A percentile compares a stretch with the other conserved stretches of the same genome.
Conservation (phyloP, 2,329 filamentous ascomycete species). For the Pyrenochaeta sp. region DNA sequence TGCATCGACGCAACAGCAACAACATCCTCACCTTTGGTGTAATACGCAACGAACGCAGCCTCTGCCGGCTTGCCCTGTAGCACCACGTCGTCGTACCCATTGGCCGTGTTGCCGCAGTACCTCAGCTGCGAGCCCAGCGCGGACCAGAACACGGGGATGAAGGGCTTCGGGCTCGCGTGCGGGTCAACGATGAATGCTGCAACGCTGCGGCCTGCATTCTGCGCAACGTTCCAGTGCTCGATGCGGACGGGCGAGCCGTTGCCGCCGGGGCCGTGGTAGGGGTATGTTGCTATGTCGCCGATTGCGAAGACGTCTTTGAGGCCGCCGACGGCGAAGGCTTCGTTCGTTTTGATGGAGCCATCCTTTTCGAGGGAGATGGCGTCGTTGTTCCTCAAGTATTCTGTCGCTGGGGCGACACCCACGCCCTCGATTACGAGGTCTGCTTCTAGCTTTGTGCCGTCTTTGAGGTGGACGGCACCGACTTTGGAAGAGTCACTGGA, state of each 20-base stretch:
- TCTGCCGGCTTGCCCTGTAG: conserved; percentile 74
- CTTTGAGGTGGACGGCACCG: conserved; percentile 81
- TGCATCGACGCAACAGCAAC: conserved; percentile 93
- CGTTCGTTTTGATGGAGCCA: conserved; percentile 83
- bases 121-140: conserved; percentile 87
- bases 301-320: conserved; percentile 88
- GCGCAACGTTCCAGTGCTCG: conserved; percentile 98
- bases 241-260: conserved; percentile 78
- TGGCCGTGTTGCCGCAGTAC: conserved; percentile 87
- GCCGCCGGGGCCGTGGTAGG: conserved; percentile 89
- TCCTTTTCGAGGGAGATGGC: conserved; percentile 77
- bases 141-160: conserved; percentile 97
- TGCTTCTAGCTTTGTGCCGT: conserved; percentile 82
- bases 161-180: conserved; percentile 68
- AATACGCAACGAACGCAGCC: conserved; percentile 87
- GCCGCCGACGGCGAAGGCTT: conserved; percentile 77
- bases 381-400: conserved; percentile 77
- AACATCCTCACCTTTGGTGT: conserved; percentile 82
- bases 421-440: conserved; percentile 93
- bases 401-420: conserved; percentile 84
- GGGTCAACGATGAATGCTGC: conserved; percentile 78
- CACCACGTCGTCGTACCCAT: conserved; percentile 86
- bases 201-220: conserved; percentile 84
- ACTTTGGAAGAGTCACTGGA: conserved; percentile 72
- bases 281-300: conserved; percentile 93